A percentile compares a stretch with the other conserved stretches of the same genome.
Conservation (phyloP, 192 early-diverging fungal genomes). For the Entomortierella chlamydospora region DNA sequence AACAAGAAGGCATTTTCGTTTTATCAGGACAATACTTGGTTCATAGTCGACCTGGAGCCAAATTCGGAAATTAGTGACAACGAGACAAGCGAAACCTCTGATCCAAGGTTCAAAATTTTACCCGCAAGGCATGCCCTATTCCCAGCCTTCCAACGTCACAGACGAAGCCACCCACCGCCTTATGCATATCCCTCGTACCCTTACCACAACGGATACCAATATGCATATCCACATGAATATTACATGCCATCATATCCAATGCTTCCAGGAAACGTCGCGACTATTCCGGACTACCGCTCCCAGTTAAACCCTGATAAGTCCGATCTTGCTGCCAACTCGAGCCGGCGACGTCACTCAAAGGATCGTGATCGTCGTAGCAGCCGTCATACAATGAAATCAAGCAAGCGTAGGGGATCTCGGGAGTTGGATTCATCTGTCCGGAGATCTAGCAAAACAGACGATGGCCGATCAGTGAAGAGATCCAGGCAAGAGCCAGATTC, state of each 20-base stretch:
- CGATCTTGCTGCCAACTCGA: background rate
- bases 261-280: background rate
- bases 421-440: slow-evolving; percentile 17
- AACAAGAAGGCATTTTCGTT: slow-evolving; percentile 48
- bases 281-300: background rate
- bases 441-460: slow-evolving; percentile 9
- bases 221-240: slow-evolving; percentile 1
- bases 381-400: slow-evolving; percentile 22
- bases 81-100: slow-evolving; percentile 22
- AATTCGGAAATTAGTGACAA: slow-evolving; percentile 17
- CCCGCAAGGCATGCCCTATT: slow-evolving; percentile 41
- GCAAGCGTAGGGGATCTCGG: slow-evolving; percentile 34
- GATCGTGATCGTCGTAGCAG: slow-evolving; percentile 24
- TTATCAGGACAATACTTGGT: slow-evolving; percentile 55
- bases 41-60: slow-evolving; percentile 43
- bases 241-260: background rate
- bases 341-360: slow-evolving; percentile 1
- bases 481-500: slow-evolving; percentile 32
- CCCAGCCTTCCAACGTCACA: slow-evolving; percentile 31
- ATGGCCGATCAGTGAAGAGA: slow-evolving; percentile 8
- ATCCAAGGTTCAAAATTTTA: slow-evolving; percentile 32
- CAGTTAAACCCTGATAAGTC: too few species aligned
- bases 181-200: slow-evolving; percentile 12
- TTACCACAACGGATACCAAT: slow-evolving; percentile 24
- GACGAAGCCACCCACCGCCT: slow-evolving; percentile 1